Percentiles rank a stretch among this genome's conserved stretches.
Conservation (phyloP, 2,329 filamentous ascomycete genomes). For the Pseudogymnoascus sp. region DNA sequence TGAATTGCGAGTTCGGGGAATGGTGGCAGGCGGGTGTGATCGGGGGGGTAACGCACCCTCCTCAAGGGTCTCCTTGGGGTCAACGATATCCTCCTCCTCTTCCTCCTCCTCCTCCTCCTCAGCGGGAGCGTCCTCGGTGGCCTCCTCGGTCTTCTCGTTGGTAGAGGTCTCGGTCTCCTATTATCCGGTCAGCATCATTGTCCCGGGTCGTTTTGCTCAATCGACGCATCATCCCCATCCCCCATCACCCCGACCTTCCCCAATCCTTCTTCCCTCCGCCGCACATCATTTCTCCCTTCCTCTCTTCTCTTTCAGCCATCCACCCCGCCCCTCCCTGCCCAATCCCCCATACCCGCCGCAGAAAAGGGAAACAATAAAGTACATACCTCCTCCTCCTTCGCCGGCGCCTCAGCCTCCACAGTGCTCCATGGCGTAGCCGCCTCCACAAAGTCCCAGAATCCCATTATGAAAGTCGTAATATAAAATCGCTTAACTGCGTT, state of each 20-base stretch:
- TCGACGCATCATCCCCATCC: not conserved
- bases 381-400: constrained; percentile 36
- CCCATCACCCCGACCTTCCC: not conserved
- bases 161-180: constrained; percentile 20
- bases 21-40: not conserved
- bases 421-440: constrained; percentile 57
- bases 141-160: constrained; percentile 36
- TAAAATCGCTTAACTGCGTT: not conserved
- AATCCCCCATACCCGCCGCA: not conserved
- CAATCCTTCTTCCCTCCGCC: not conserved
- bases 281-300: not conserved
- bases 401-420: constrained; percentile 52
- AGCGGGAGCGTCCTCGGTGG: constrained; percentile 35
- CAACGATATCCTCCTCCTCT: constrained; percentile 69
- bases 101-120: constrained; percentile 52
- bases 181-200: not conserved
- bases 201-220: not conserved
- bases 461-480: constrained; percentile 38
- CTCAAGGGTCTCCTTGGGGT: constrained; percentile 81
- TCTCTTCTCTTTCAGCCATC: constrained; percentile 6
- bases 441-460: constrained; percentile 57
- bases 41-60: constrained; percentile 62
- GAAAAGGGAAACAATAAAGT: constrained; percentile 19
- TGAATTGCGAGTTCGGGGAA: not conserved
- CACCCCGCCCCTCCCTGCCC: not conserved